Evolutionary conservation across 2,329 filamentous ascomycete species (phyloP), one percentile per base, ranked within the genome.

Genomic region (Diaporthe sp.): DNA sequence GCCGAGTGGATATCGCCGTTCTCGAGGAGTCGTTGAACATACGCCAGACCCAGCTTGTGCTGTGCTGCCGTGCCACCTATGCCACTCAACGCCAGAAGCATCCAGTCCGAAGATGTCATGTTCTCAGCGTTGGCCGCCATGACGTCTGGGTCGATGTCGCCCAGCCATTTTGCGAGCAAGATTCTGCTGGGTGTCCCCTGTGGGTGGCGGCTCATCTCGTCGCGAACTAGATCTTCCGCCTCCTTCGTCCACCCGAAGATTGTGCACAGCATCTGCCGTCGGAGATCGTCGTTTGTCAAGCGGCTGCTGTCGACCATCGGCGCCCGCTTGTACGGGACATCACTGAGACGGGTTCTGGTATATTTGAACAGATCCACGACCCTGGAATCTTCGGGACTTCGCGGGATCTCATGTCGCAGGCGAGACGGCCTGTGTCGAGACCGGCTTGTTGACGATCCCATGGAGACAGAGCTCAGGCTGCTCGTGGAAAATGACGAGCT

Each of bases 101-200:
- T 98, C 97, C 97, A 99, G 84, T 98, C 97, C 0, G 95, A 94
- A 3, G 94, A 95, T 13, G 95, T 96, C 90, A 97, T 96, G n/a
- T 94, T 93, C 79, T 96, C 92, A 0, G 95, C 94, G 58, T 92
- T 94, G 3, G 94, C 92, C 15, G 92, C 90, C 90, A 98, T 94
- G 55, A 95, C 90, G 80, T 98, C 95, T 0, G 93, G 90, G 76
- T 95, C 92, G 51, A 95, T 91, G 77, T 98, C 94, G 19, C 96
- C 95, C 0, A 99, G 90, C 97, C 97, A 99, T 84, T 97, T 98
- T 1, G 95, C 90, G 6, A 99, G 89, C 53, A 98, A 89, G 71
- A 98, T 94, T 17, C 94, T 92, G 77, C 92, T 94, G 2, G 94
- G 90, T 7, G 95, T 96, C 9, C 94, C 93, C 4, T 89, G 84